Percentiles rank a stretch among this genome's conserved stretches.
Evolutionary conservation across 345 rosid genomes (phyloP).

Genomic region (Gossypioides kirkii): DNA sequence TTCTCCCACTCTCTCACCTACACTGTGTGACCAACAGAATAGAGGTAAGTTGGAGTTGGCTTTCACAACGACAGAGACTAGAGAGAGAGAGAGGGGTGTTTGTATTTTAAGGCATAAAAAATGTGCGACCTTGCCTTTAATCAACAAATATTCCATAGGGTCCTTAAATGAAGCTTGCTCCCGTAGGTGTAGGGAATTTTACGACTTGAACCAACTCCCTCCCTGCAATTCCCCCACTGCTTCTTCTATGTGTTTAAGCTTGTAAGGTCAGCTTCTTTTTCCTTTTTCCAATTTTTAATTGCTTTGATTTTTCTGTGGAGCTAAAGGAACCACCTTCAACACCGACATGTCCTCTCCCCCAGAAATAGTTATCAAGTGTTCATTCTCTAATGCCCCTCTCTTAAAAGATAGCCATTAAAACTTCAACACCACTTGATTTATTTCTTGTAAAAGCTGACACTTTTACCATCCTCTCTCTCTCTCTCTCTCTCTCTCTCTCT

Average conservation of each 20-base stretch:
- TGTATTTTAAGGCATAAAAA: background rate
- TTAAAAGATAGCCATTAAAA: background rate
- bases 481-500: background rate
- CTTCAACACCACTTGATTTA: background rate
- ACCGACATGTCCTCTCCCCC: conserved; percentile 49
- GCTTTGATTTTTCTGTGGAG: conserved; percentile 12
- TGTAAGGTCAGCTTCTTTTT: background rate
- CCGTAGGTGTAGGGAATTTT: conserved; percentile 5
- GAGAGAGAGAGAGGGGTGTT: background rate
- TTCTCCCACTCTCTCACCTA: background rate
- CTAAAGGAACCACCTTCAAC: conserved; percentile 29
- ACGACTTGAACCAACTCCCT: conserved; percentile 9
- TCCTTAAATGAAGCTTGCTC: conserved; percentile 10
- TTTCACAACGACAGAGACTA: background rate
- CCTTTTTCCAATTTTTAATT: background rate
- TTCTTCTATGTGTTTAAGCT: background rate
- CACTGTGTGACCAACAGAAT: background rate
- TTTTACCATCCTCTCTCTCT: conserved; percentile 8
- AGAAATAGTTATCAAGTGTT: too few species aligned
- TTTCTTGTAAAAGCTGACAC: conserved; percentile 4
- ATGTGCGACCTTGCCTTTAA: conserved; percentile 2
- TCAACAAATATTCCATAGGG: too few species aligned
- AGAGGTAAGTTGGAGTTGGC: background rate
- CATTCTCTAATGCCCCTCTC: background rate
- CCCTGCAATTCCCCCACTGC: background rate